These are phyloP conservation scores for Mortierella sp. DNA, from an alignment of 371 early-diverging fungal genomes.

Conservation along the genomic window DNA sequence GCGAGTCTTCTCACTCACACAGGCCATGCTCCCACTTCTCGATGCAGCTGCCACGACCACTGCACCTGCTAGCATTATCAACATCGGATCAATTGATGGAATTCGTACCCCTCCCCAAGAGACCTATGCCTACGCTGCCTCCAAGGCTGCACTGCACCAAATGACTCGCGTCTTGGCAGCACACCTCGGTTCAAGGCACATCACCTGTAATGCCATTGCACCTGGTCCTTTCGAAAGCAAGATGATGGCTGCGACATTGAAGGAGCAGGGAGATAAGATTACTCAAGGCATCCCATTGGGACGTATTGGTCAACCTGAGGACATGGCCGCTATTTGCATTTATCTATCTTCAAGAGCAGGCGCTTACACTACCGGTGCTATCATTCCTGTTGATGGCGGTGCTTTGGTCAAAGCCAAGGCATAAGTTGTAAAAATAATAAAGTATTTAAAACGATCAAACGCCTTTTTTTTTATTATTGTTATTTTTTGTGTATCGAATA, in stretches of 20 bases:
- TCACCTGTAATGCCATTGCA: conserved; percentile 92
- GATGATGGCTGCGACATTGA: conserved; percentile 86
- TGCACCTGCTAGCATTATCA: conserved; percentile 79
- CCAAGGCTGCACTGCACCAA: conserved; percentile 87
- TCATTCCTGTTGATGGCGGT: conserved; percentile 91
- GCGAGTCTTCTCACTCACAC: conserved; percentile 86
- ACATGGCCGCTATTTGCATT: conserved; percentile 89
- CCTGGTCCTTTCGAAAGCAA: conserved; percentile 91
- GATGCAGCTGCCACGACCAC: conserved; percentile 70
- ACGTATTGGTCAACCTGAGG: conserved; percentile 85
- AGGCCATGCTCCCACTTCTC: conserved; percentile 82
- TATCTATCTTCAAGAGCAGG: conserved; percentile 85
- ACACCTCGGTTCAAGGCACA: conserved; percentile 70
- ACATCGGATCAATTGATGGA: conserved; percentile 88
- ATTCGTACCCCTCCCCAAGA: conserved; percentile 66
- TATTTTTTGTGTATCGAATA: conserved; percentile 54
- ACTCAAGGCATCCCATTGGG: conserved; percentile 73
- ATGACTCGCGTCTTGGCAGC: conserved; percentile 78
- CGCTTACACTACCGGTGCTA: conserved; percentile 86
- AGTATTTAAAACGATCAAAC: too few relatives aligned
- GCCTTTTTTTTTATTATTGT: neutral
- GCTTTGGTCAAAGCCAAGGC: conserved; percentile 62
- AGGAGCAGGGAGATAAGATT: conserved; percentile 70
- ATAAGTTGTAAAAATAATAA: too few relatives aligned
- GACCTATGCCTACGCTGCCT: conserved; percentile 82